Percentiles rank a stretch among this genome's conserved stretches.
Conservation (phyloP, 352 stramenopile genomes). For the Pythium folliculosum region DNA sequence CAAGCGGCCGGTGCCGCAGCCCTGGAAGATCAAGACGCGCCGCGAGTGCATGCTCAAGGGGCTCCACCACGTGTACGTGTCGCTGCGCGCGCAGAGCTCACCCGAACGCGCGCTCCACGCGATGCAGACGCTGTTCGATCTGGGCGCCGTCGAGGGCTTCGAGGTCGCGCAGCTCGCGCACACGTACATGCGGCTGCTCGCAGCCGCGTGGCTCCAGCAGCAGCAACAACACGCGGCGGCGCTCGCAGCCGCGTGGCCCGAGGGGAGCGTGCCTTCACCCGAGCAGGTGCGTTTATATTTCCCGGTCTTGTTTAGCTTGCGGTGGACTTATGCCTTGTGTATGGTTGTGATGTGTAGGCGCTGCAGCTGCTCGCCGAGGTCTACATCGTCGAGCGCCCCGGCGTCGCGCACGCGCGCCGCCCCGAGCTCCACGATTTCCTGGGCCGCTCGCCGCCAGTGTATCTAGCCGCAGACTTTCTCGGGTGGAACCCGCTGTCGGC, state of each 20-base stretch:
- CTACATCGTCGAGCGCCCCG: constrained; percentile 76
- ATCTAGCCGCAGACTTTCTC: constrained; percentile 62
- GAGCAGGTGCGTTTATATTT: constrained; percentile 38
- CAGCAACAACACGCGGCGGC: constrained; percentile 32
- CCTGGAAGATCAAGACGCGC: constrained; percentile 61
- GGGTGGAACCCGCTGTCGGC: constrained; percentile 76
- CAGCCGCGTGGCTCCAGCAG: constrained; percentile 55
- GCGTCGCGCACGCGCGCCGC: constrained; percentile 58
- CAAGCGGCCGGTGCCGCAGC: constrained; percentile 50
- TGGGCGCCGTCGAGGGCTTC: constrained; percentile 53
- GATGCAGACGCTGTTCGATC: constrained; percentile 67
- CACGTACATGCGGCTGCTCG: constrained; percentile 64
- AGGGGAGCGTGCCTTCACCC: constrained; percentile 40
- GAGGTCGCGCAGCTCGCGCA: constrained; percentile 44
- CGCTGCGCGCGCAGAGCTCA: constrained; percentile 30
- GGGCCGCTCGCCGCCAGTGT: constrained; percentile 48
- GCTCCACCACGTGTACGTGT: constrained; percentile 39
- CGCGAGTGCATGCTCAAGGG: constrained; percentile 46
- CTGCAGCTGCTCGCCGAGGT: constrained; percentile 34
- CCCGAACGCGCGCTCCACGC: constrained; percentile 42
- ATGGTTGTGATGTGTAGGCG: constrained; percentile 5
- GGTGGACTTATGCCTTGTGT: not conserved
- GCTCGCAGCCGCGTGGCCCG: constrained; percentile 36
- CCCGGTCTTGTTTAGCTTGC: not conserved
- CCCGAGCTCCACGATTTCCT: constrained; percentile 74